Conservation (phyloP, 2,329 filamentous ascomycete genomes). For the Pseudocercospora cruenta region DNA sequence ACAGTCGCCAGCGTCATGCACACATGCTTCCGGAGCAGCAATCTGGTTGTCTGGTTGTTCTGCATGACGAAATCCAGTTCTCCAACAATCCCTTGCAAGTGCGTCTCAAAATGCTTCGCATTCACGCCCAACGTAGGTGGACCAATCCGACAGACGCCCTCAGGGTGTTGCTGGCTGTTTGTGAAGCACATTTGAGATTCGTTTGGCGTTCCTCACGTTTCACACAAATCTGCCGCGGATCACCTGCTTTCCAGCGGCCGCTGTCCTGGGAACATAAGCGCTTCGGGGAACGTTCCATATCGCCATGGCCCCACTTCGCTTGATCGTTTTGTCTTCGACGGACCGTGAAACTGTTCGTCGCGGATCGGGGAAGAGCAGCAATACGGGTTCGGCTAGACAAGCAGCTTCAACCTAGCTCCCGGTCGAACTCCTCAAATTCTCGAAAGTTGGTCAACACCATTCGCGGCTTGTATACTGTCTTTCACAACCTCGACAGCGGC, state of each 20-base stretch:
- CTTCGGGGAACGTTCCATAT: neutral
- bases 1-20: constrained; percentile 1
- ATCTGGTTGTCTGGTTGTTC: constrained; percentile 5
- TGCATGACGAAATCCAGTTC: neutral
- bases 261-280: neutral
- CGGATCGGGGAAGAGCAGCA: constrained; percentile 4
- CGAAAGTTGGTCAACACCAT: neutral
- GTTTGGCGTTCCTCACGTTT: neutral
- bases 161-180: neutral
- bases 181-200: constrained; percentile 7
- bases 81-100: neutral
- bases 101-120: neutral
- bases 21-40: neutral
- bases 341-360: constrained; percentile 2
- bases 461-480: neutral
- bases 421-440: neutral
- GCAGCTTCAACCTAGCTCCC: neutral
- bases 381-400: neutral
- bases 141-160: constrained; percentile 1
- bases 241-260: constrained; percentile 2
- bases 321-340: neutral
- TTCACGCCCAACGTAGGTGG: neutral
- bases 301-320: constrained; percentile 4
- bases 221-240: constrained; percentile 6
- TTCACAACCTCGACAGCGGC: neutral